Conservation (phyloP, 2,329 filamentous ascomycete species). For the Onygena corvina region DNA sequence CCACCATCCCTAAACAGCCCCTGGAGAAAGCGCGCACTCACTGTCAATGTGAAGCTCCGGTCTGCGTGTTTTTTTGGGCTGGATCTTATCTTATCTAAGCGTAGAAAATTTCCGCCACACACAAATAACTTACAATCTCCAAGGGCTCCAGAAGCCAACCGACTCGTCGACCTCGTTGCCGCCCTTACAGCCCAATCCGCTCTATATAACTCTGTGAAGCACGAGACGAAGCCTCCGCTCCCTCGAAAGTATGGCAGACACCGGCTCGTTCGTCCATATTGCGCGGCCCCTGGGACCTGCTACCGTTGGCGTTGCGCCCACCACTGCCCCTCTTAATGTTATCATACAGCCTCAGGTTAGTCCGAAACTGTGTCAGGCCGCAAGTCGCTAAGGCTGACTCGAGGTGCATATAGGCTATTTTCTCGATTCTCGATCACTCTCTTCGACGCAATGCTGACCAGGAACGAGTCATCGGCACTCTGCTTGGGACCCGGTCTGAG, state of each 20-base stretch:
- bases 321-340: slow-evolving; percentile 83
- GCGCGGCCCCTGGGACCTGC: slow-evolving; percentile 80
- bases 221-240: background rate
- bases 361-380: background rate
- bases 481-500: slow-evolving; percentile 85
- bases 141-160: slow-evolving; percentile 8
- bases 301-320: slow-evolving; percentile 64
- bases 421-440: slow-evolving; percentile 73
- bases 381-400: background rate
- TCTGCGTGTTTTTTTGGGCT: slow-evolving; percentile 15
- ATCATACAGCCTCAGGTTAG: slow-evolving; percentile 89
- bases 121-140: slow-evolving; percentile 11
- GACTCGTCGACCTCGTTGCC: too few species aligned
- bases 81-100: slow-evolving; percentile 38
- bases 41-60: too few species aligned
- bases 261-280: slow-evolving; percentile 85
- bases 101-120: slow-evolving; percentile 30
- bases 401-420: slow-evolving; percentile 42
- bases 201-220: background rate
- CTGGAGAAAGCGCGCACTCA: too few species aligned
- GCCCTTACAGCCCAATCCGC: too few species aligned
- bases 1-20: background rate
- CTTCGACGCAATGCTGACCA: slow-evolving; percentile 83
- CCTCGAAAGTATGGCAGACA: slow-evolving; percentile 54
- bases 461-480: slow-evolving; percentile 89